A percentile compares a stretch with the other conserved stretches of the same genome.
Conservation (phyloP, 495 filamentous ascomycete genomes). For the Evansstolkia leycettana region DNA sequence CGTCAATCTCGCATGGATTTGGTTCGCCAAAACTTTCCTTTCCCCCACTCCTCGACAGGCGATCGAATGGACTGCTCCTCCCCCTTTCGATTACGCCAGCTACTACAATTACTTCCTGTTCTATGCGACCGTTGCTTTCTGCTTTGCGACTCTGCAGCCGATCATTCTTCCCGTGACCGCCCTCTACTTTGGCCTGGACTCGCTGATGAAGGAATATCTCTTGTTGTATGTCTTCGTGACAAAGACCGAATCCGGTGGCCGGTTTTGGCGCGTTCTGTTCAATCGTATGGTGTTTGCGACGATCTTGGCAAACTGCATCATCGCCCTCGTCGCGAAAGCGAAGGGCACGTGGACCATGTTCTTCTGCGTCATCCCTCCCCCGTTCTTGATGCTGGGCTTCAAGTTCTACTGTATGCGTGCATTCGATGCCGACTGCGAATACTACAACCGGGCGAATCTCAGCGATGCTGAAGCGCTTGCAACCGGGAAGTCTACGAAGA, state of each 20-base stretch:
- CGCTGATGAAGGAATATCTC: constrained; percentile 88
- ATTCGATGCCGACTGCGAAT: constrained; percentile 70
- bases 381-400: constrained; percentile 71
- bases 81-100: constrained; percentile 83
- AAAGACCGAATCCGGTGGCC: constrained; percentile 90
- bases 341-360: constrained; percentile 44
- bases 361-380: constrained; percentile 59
- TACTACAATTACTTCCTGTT: constrained; percentile 96
- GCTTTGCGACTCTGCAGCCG: constrained; percentile 77
- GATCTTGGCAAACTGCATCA: constrained; percentile 65
- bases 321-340: constrained; percentile 61
- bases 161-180: constrained; percentile 83
- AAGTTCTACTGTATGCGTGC: constrained; percentile 68
- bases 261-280: constrained; percentile 81
- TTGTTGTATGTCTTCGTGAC: constrained; percentile 91
- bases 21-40: constrained; percentile 70
- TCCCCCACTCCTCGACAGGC: constrained; percentile 82
- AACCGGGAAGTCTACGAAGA: constrained; percentile 33
- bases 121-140: constrained; percentile 81
- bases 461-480: constrained; percentile 45
- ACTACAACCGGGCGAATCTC: constrained; percentile 52
- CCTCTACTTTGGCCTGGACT: constrained; percentile 80
- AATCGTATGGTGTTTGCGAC: constrained; percentile 83
- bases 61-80: constrained; percentile 89
- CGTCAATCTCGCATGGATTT: constrained; percentile 66